Evolutionary conservation across 2,329 filamentous ascomycete species (phyloP).

Genomic region (Fusarium zealandicum): DNA sequence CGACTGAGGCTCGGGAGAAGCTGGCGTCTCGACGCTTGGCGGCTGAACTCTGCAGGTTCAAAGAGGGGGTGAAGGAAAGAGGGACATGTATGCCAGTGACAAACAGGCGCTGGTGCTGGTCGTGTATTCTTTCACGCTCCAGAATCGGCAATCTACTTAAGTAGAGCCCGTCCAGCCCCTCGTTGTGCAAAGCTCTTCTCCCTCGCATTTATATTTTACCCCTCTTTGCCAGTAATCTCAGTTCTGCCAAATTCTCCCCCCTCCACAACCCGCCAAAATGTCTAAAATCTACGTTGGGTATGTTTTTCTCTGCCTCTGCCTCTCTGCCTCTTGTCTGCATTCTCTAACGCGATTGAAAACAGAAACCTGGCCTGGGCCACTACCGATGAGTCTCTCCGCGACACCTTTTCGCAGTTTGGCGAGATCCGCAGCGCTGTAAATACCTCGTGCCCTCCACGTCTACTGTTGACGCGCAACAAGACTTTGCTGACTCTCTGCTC

Average conservation of each 20-base stretch:
- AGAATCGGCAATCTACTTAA: not conserved
- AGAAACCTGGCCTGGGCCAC: constrained; percentile 4
- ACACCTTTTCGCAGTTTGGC: not conserved
- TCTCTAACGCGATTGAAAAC: not conserved
- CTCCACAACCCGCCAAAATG: not conserved
- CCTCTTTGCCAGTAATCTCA: not conserved
- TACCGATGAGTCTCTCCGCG: not conserved
- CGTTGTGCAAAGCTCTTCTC: not conserved
- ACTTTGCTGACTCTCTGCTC: not conserved
- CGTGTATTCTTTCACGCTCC: too few species aligned
- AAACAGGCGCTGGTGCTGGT: too few species aligned
- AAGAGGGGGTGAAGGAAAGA: too few species aligned
- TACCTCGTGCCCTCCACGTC: not conserved
- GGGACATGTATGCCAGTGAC: too few species aligned
- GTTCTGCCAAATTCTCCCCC: too few species aligned
- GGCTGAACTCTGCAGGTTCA: too few species aligned
- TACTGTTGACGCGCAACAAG: too few species aligned
- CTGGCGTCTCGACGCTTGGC: too few species aligned
- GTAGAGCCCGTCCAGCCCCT: not conserved
- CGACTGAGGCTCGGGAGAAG: too few species aligned
- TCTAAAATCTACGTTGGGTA: not conserved
- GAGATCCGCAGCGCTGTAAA: not conserved
- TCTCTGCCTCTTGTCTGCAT: not conserved
- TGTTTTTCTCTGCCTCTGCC: not conserved
- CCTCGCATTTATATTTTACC: not conserved